Base-by-base conservation (phyloP, 805 yeast species). In the Alloascoidea hylecoeti region DNA sequence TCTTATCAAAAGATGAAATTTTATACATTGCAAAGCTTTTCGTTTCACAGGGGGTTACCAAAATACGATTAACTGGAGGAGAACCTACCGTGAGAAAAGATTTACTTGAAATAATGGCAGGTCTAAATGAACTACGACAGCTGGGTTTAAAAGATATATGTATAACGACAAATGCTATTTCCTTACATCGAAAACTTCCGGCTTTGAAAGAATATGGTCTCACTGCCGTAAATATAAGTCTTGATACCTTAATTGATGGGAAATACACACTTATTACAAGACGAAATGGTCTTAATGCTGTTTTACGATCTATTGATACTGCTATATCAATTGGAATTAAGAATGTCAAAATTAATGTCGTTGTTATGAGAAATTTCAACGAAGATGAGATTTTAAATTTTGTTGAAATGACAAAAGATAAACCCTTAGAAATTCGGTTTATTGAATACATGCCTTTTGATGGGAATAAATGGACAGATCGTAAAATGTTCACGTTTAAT, bases 371-470 rank as follows among this genome's bases (percentile, higher is more conserved):
- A 30, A 63, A 63, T 17, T 40, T 64, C 35, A 70, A 70, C 41
- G 75, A 70, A 19, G 75, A 70, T 46, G 76, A 70, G 46, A 55
- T 70, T 2, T 41, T 60, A 15, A 61, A 66, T 42, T 70, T 70
- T 50, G 69, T 66, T 1, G 58, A 57, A 28, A 39, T 70, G 41
- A 57, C 70, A 6, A 46, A 51, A 38, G 50, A 56, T 28, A 46
- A 51, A 33, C 61, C 64, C 3, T 42, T 70, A 4, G 74, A 70
- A 43, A 63, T 70, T 16, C 52, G 76, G 39, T 70, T 70, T 46
- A 70, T 70, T 33, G 77, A 70, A 45, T 70, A 69, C 49, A 70
- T 70, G 77, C 77, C 77, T 3, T 70, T 70, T 46, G 68, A 58
- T 41, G 77, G 77, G 2, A 70, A 70, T 49, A 64, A 63, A 44